These are phyloP conservation scores for Paraphaeosphaeria sporulosa DNA, from an alignment of 2,329 filamentous ascomycete species.

Conservation along the genomic window DNA sequence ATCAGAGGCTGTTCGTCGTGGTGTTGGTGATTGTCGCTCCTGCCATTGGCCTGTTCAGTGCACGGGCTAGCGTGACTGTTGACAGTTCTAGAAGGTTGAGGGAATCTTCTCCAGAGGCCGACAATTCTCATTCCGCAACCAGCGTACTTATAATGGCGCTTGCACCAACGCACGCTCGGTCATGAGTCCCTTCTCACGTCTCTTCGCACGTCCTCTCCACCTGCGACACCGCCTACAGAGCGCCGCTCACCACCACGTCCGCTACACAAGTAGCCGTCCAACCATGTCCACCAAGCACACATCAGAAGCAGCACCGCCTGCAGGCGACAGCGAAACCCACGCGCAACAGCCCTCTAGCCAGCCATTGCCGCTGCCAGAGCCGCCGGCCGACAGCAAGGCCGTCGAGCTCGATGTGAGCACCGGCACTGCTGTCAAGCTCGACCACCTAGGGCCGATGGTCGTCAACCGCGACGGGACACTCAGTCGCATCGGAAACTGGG, in stretches of 20 bases:
- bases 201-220: not conserved
- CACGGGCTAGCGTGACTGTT: not conserved
- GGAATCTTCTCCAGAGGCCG: slow-evolving; percentile 4
- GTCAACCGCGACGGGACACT: slow-evolving; percentile 76
- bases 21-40: too few species aligned
- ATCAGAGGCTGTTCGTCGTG: too few species aligned
- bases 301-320: not conserved
- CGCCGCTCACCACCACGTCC: not conserved
- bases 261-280: not conserved
- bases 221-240: not conserved
- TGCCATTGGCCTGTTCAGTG: not conserved
- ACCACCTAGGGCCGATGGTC: slow-evolving; percentile 75
- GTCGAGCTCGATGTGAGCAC: slow-evolving; percentile 42
- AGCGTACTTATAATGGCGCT: slow-evolving; percentile 2
- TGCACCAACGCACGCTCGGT: not conserved
- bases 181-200: slow-evolving; percentile 1
- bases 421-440: slow-evolving; percentile 62
- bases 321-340: not conserved
- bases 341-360: slow-evolving; percentile 4
- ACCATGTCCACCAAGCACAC: slow-evolving; percentile 3
- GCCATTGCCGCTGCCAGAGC: slow-evolving; percentile 18
- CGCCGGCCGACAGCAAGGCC: slow-evolving; percentile 34
- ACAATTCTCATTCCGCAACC: too few species aligned
- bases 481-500: slow-evolving; percentile 77
- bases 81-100: slow-evolving; percentile 1